phyloP scores from a whole-genome alignment of 2,329 filamentous ascomycete species.

The Plenodomus tracheiphilus region DNA sequence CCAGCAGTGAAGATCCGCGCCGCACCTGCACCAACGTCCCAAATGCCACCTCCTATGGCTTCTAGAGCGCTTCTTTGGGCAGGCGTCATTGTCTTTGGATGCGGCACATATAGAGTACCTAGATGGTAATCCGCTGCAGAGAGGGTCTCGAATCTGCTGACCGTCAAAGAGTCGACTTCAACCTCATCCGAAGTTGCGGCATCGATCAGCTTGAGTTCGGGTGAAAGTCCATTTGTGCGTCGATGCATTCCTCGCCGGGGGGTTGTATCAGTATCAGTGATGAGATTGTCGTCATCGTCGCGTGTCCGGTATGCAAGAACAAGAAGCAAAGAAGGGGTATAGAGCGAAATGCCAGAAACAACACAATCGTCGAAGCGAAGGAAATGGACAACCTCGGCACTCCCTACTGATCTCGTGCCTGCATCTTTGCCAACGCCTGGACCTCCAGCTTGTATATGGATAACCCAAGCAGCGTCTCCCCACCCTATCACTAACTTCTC shows the following conservation, averaged over 20 bases:
- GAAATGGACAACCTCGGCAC: conserved; percentile 88
- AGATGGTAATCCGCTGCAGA: conserved; percentile 92
- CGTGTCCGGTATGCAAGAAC: conserved; percentile 87
- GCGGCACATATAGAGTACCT: conserved; percentile 76
- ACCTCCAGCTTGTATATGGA: conserved; percentile 83
- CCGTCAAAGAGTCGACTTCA: conserved; percentile 81
- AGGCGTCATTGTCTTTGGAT: conserved; percentile 62
- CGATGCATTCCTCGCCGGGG: conserved; percentile 69
- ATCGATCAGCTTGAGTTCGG: conserved; percentile 89
- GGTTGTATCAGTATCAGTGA: conserved; percentile 58
- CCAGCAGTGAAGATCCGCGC: conserved; percentile 84
- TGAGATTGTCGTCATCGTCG: conserved; percentile 66
- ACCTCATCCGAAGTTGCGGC: conserved; percentile 80
- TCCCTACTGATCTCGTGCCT: conserved; percentile 73
- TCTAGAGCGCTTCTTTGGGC: conserved; percentile 76
- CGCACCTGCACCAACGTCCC: conserved; percentile 89
- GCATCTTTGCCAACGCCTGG: conserved; percentile 66
- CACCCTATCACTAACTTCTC: conserved; percentile 92
- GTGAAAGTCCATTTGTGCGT: conserved; percentile 77
- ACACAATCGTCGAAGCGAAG: conserved; percentile 92
- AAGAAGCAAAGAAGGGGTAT: conserved; percentile 87
- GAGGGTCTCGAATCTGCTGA: conserved; percentile 84
- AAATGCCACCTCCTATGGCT: conserved; percentile 75
- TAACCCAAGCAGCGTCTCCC: conserved; percentile 95
- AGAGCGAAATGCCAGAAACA: conserved; percentile 94